Evolutionary conservation across 2,329 filamentous ascomycete genomes (phyloP), one percentile per base, ranked within the genome.

Genomic region (Endothia cerciana): DNA sequence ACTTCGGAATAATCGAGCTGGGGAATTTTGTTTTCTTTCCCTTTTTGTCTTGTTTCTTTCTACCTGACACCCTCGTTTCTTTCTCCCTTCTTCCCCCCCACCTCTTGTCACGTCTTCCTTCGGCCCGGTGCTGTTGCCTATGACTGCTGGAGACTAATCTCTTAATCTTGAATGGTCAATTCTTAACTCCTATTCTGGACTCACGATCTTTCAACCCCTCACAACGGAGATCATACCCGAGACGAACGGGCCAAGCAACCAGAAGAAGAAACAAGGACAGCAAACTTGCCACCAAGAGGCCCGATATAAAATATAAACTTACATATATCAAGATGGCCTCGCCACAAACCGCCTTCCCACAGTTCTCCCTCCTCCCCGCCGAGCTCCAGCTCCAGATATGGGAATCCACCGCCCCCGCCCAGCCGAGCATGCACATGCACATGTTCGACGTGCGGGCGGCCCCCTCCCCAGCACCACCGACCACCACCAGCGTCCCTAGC

Each of bases 351-450:
- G 19, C 65, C 30, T 73, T 72, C 49, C 60, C 67, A 0, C 65
- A 47, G 15, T 72, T 73, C 60, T 11, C 65, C 30, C 58, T 62
- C 4, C 60, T 73, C 33, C 72, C 72, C 8, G 64, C 69, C 15
- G 72, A 73, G 63, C 63, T 73, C 10, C 71, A 69, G 36, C 65
- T 72, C 17, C 61, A 66, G 36, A 67, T 73, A 43, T 73, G 71
- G 72, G 65, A 70, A 10, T 68, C 67, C 4, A 63, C 69, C 1
- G 65, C 67, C 11, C 59, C 64, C n/a, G 30, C 65, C 28, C 55
- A 60, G 15, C 71, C 71, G 33, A 65, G 70, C 10, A 70, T 72
- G 64, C 69, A 71, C 19, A 70, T 72, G 65, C 71, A 72, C 49
- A 38, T 71, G 53, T 72, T 71, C 30, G 69, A 71, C 40, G 53